Base-by-base conservation (phyloP, 2,329 filamentous ascomycete genomes). In the Aspergillus sp. region DNA sequence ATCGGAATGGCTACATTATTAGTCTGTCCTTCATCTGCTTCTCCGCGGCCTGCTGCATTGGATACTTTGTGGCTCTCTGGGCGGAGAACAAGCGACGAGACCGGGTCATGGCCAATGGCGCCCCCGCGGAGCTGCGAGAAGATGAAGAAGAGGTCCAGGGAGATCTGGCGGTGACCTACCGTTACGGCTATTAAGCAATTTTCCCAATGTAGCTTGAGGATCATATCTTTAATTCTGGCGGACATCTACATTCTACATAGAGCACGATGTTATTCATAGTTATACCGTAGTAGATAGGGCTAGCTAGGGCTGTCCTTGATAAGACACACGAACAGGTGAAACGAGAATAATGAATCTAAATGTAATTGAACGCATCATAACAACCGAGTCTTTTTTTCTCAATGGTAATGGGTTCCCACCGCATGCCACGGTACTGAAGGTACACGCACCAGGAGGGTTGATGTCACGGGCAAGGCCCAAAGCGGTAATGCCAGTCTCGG, bases 1-100 rank as follows among this genome's bases (percentile, higher is more conserved):
- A 89, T 75, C 84, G 80, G 6, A 87, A 83, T 0, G 93, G 92
- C 0, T 96, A 95, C 76, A 84, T 83, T 57, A 92, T 97, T 64
- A 89, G 87, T 70, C 82, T 96, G 5, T 86, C 82, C 0, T 96
- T 96, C 69, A 84, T 89, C 8, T 84, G 85, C 54, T 72, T 97
- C 30, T 89, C 87, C 56, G 86, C 85, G 15, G 66, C 88, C 3
- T 81, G 71, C 39, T 80, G 79, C 56, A 63, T 74, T 28, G 56
- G 64, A 1, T 82, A 82, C 61, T 69, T 76, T 5, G 32, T 71
- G 8, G 72, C 76, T 0, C 49, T 78, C 41, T 66, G 76, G 63
- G 62, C 64, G 52, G 76, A 80, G 60, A 82, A 82, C 65, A 69
- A 72, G 21, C 75, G 71, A 41, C 74, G 79, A 13, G 74, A 77